Base-by-base conservation (phyloP, 176 grass and related monocot species). In the Oryza longistaminata region DNA sequence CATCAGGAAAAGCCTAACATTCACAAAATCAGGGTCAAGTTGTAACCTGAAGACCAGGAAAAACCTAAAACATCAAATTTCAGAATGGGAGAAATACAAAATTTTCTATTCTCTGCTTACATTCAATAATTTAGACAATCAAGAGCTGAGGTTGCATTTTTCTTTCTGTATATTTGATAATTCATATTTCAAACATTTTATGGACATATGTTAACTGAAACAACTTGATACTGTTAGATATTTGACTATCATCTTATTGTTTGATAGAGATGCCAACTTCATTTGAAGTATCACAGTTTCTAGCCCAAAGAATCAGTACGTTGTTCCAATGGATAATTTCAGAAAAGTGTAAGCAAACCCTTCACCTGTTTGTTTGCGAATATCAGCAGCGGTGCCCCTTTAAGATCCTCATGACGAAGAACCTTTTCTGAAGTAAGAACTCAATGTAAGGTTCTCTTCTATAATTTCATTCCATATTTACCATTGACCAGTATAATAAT, bases 321-420 rank as follows among this genome's bases (percentile, higher is more conserved):
- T 8, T 53, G 15, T 43, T 66, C 70, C 9, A 55, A 66, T 66
- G 17, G 25, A 53, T 43, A 71, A 40, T 76, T n/a, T 26, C 17
- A 85, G 42, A 34, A 82, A 77, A 76, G 10, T 43, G 50, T 43
- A 77, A 82, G 10, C 40, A 42, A 72, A n/a, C 44, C 12, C 22
- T 66, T 85, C 66, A 98, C 93, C 93, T 98, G 93, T 78, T 98
- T 98, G 61, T 95, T 98, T 74, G 93, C 91, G 79, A 95, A 82
- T 85, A 98, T 90, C 64, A 95, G 67, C 52, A 98, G 74, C 31
- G 96, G 96, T 89, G 96, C 93, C 14, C 87, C 91, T 88, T 44
- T 81, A 71, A 98, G 66, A 86, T 98, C 93, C 70, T 90, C 89
- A 88, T 98, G 96, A 64, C 85, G 88, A 81, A 95, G 90, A 82